Percentiles rank a stretch among this genome's conserved stretches.
These are phyloP conservation scores for Alternaria solani DNA, from an alignment of 2,329 filamentous ascomycete species.

Conservation along the genomic window DNA sequence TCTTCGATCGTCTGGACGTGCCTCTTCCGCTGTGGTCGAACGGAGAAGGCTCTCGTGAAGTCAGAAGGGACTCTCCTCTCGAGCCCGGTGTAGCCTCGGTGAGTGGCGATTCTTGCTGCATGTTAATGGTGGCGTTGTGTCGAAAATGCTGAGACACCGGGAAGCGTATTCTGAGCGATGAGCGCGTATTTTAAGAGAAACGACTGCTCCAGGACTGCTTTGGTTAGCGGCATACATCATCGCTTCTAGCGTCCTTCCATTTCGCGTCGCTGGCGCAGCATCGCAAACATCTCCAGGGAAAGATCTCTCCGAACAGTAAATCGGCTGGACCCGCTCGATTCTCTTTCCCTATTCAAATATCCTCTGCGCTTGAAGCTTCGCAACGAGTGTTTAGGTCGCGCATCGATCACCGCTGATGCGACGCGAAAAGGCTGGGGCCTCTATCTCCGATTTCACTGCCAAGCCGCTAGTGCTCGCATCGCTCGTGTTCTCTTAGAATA, in stretches of 20 bases:
- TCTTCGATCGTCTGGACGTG: constrained; percentile 16
- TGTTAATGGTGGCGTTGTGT: constrained; percentile 2
- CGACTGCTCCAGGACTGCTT: background rate
- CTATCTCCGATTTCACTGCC: background rate
- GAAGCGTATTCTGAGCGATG: constrained; percentile 3
- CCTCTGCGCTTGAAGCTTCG: background rate
- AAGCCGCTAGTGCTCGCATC: background rate
- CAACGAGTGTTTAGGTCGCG: background rate
- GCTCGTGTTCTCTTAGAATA: constrained; percentile 3
- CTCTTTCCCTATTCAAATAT: background rate
- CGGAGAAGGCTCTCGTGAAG: background rate
- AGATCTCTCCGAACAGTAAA: background rate
- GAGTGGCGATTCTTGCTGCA: constrained; percentile 29
- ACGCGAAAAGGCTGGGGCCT: background rate
- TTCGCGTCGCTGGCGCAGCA: background rate
- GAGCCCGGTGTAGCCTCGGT: constrained; percentile 12
- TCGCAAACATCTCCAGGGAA: constrained; percentile 5
- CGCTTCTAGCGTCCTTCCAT: background rate
- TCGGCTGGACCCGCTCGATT: background rate
- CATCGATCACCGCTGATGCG: background rate
- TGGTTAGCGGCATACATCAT: background rate
- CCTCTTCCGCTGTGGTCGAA: background rate
- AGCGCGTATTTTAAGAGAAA: background rate
- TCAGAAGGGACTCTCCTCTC: background rate
- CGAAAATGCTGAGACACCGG: background rate